These are phyloP conservation scores for Gomphus bonarii DNA, from an alignment of 1,284 basidiomycete genomes.

Conservation along the genomic window DNA sequence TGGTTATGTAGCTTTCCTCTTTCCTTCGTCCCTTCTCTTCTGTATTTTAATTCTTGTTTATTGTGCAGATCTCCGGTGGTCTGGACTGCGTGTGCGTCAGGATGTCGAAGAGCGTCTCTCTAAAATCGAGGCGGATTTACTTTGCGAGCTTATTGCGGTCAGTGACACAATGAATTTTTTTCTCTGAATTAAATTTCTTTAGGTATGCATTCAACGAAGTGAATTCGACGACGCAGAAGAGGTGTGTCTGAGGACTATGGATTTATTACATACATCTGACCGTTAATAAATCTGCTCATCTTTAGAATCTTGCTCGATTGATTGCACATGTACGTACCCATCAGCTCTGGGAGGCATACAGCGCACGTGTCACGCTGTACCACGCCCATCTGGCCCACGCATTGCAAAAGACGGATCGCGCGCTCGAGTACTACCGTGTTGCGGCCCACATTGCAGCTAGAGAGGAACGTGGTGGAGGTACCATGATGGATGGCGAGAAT, in stretches of 20 bases:
- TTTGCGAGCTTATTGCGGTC: constrained; percentile 57
- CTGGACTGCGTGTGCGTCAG: constrained; percentile 38
- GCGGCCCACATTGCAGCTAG: constrained; percentile 37
- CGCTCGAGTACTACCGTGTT: constrained; percentile 49
- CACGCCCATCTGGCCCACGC: constrained; percentile 66
- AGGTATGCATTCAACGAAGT: constrained; percentile 56
- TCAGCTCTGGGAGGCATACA: constrained; percentile 43
- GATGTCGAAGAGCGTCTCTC: constrained; percentile 39
- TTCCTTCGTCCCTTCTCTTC: background rate
- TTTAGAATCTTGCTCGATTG: constrained; percentile 39
- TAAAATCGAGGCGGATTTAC: constrained; percentile 57
- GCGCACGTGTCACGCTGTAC: constrained; percentile 52
- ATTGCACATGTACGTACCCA: constrained; percentile 53
- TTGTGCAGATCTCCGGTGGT: constrained; percentile 35
- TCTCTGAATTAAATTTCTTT: background rate
- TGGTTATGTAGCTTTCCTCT: background rate
- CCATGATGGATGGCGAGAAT: background rate
- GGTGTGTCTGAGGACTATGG: too few relatives aligned
- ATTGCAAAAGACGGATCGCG: constrained; percentile 33
- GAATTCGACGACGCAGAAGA: constrained; percentile 53
- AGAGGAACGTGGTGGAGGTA: constrained; percentile 18
- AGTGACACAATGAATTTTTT: constrained; percentile 16
- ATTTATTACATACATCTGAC: background rate
- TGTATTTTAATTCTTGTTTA: background rate
- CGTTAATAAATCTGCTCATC: background rate